Conservation (phyloP, 257 asterid species). For the Verbena officinalis region DNA sequence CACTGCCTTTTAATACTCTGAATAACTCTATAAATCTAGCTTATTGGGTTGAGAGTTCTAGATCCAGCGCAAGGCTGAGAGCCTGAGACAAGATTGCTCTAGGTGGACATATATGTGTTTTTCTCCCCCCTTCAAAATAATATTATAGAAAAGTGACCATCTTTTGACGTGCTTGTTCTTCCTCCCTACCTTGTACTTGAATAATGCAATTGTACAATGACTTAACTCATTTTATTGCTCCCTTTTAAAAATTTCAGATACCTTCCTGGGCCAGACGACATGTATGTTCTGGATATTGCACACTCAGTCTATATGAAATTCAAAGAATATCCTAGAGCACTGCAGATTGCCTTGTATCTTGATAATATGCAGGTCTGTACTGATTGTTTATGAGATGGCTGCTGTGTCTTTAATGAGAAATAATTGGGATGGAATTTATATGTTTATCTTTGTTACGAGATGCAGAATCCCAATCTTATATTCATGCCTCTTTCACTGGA, state of each 20-base stretch:
- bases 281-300: slow-evolving; percentile 76
- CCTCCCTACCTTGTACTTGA: background rate
- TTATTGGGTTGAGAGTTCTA: too few species aligned
- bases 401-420: slow-evolving; percentile 2
- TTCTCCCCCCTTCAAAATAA: too few species aligned
- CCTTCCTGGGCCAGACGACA: slow-evolving; percentile 95
- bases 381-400: slow-evolving; percentile 16
- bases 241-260: slow-evolving; percentile 51
- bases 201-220: slow-evolving; percentile 7
- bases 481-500: slow-evolving; percentile 4
- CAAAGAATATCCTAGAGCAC: slow-evolving; percentile 81
- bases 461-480: slow-evolving; percentile 15
- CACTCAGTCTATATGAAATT: slow-evolving; percentile 77
- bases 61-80: too few species aligned
- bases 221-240: slow-evolving; percentile 23
- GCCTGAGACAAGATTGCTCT: too few species aligned
- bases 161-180: too few species aligned
- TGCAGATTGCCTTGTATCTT: slow-evolving; percentile 78
- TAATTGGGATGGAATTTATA: background rate
- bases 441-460: background rate
- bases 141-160: too few species aligned
- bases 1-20: too few species aligned
- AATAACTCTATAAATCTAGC: too few species aligned
- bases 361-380: slow-evolving; percentile 76
- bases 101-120: too few species aligned